These are phyloP conservation scores for Naegleria lovaniensis DNA, from an alignment of 208 protist species.

Conservation along the genomic window DNA sequence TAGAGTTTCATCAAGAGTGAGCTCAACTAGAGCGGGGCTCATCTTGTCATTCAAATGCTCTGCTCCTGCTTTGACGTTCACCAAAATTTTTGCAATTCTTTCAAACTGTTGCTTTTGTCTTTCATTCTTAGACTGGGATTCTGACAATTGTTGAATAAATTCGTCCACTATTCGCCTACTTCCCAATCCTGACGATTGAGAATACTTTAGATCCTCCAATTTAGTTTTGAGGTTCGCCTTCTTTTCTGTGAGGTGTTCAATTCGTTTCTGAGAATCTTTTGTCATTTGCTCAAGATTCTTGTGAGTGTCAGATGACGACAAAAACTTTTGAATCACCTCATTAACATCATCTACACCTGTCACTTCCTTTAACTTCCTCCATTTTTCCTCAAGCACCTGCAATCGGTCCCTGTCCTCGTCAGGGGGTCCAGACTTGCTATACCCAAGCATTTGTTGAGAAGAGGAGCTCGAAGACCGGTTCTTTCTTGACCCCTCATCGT, in stretches of 20 bases:
- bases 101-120: constrained; percentile 58
- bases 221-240: constrained; percentile 48
- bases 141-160: constrained; percentile 71
- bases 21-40: neutral
- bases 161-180: constrained; percentile 66
- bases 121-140: constrained; percentile 56
- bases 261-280: constrained; percentile 55
- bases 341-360: constrained; percentile 66
- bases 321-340: constrained; percentile 77
- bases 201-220: constrained; percentile 61
- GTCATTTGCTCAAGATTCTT: constrained; percentile 58
- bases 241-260: constrained; percentile 56
- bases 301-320: constrained; percentile 68
- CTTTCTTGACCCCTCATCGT: constrained; percentile 30
- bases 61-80: constrained; percentile 74
- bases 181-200: constrained; percentile 47
- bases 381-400: constrained; percentile 67
- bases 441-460: neutral
- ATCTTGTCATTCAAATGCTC: constrained; percentile 78
- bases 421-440: constrained; percentile 10
- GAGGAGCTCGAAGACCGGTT: constrained; percentile 29
- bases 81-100: constrained; percentile 57
- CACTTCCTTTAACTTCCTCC: constrained; percentile 74
- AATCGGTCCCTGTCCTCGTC: constrained; percentile 68
- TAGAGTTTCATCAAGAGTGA: constrained; percentile 4